phyloP scores from a whole-genome alignment of 208 protist species.

The Crithidia bombi region DNA sequence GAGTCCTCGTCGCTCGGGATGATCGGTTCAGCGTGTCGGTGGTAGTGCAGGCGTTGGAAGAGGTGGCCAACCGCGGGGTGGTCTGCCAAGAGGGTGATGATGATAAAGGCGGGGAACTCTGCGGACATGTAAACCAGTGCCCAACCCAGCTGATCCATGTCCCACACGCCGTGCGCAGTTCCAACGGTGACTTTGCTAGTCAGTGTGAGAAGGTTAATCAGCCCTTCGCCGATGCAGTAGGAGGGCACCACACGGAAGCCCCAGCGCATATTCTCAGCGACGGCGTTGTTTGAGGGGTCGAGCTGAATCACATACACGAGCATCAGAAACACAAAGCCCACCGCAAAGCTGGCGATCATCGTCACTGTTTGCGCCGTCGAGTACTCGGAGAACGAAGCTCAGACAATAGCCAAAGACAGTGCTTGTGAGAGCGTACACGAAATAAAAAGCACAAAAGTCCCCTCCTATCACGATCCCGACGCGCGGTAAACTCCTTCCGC shows the following conservation, averaged over 20 bases:
- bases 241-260: conserved; percentile 73
- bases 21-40: too few relatives aligned
- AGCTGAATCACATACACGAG: conserved; percentile 51
- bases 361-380: conserved; percentile 68
- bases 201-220: conserved; percentile 62
- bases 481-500: conserved; percentile 65
- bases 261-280: conserved; percentile 44
- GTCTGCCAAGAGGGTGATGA: conserved; percentile 73
- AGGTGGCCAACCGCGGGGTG: conserved; percentile 52
- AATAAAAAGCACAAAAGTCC: conserved; percentile 62
- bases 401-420: conserved; percentile 68
- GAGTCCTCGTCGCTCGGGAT: too few relatives aligned
- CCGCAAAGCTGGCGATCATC: conserved; percentile 76
- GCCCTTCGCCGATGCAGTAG: conserved; percentile 80
- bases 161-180: conserved; percentile 34
- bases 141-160: conserved; percentile 51
- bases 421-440: conserved; percentile 66
- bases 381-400: conserved; percentile 71
- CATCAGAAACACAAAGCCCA: conserved; percentile 75
- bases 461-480: conserved; percentile 39
- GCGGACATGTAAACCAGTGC: conserved; percentile 65
- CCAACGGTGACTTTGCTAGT: conserved; percentile 34
- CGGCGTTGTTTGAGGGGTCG: conserved; percentile 42
- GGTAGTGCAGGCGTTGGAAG: conserved; percentile 32
- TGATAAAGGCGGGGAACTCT: conserved; percentile 55